A percentile compares a stretch with the other conserved stretches of the same genome.
Evolutionary conservation across 2,329 filamentous ascomycete genomes (phyloP).

Genomic region (Coniochaeta sp.): DNA sequence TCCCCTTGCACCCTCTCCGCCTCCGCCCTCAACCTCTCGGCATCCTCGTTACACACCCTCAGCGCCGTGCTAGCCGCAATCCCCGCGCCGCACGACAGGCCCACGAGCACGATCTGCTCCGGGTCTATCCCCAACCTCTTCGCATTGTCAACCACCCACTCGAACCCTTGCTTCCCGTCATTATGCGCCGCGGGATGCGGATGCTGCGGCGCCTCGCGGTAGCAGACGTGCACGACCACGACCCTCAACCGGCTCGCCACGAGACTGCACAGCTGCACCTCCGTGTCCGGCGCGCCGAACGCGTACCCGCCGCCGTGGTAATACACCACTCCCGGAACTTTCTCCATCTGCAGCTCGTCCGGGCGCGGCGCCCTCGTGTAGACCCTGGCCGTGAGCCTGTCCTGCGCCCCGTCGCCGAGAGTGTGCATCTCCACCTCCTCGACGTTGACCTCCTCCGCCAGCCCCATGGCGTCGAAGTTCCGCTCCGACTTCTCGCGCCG

Average conservation of each 20-base stretch:
- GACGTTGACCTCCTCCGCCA: not conserved
- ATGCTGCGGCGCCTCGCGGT: slow-evolving; percentile 1
- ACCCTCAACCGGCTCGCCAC: not conserved
- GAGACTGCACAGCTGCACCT: not conserved
- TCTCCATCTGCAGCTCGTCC: not conserved
- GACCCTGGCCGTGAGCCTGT: not conserved
- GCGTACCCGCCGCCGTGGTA: not conserved
- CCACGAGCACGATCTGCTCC: not conserved
- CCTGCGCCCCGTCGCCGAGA: not conserved
- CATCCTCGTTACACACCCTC: not conserved
- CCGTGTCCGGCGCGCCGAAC: not conserved
- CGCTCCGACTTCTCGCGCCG: not conserved
- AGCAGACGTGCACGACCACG: slow-evolving; percentile 1
- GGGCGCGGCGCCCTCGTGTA: not conserved
- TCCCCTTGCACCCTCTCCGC: too few relatives aligned
- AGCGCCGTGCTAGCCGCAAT: not conserved
- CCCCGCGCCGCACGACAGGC: not conserved
- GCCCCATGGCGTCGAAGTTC: not conserved
- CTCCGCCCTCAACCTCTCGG: too few relatives aligned
- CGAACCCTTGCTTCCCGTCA: not conserved
- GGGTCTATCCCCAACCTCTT: not conserved
- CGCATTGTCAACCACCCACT: not conserved
- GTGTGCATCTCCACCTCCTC: not conserved
- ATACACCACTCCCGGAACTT: not conserved
- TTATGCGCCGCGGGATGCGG: not conserved